A percentile compares a stretch with the other conserved stretches of the same genome.
These are phyloP conservation scores for Trapa incisa DNA, from an alignment of 345 rosid species.

Conservation along the genomic window DNA sequence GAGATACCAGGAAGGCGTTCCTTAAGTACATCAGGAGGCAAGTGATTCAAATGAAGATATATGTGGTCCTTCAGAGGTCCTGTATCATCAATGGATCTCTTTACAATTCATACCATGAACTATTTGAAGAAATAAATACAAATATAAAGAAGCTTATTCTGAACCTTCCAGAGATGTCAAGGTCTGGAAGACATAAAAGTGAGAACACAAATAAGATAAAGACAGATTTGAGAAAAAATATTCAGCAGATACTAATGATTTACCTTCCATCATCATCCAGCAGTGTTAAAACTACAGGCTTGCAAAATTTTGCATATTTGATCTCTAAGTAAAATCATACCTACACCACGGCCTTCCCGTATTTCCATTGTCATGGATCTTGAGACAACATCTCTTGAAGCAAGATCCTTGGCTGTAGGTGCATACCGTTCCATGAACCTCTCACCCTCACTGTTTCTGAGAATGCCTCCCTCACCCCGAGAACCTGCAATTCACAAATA, in stretches of 20 bases:
- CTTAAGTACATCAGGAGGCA: constrained; percentile 94
- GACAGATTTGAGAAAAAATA: too few species aligned
- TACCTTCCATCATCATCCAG: too few species aligned
- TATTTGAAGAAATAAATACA: neutral
- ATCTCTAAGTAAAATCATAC: constrained; percentile 30
- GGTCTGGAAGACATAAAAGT: neutral
- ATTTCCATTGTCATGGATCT: constrained; percentile 99
- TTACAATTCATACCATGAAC: neutral
- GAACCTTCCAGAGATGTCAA: neutral
- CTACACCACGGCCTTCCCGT: constrained; percentile 99
- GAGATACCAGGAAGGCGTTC: constrained; percentile 99
- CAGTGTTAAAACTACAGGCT: too few species aligned
- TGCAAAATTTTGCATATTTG: neutral
- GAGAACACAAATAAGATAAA: neutral
- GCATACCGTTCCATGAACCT: constrained; percentile 99
- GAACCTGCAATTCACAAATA: constrained; percentile 44
- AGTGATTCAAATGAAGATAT: constrained; percentile 87
- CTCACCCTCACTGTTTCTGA: constrained; percentile 94
- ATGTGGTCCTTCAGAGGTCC: constrained; percentile 96
- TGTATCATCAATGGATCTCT: constrained; percentile 15
- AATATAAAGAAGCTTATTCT: neutral
- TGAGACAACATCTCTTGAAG: constrained; percentile 98
- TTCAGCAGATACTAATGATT: neutral
- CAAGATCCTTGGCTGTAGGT: constrained; percentile 99
- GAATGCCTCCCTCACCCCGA: constrained; percentile 99